These are phyloP conservation scores for Elongisporangium senticosum DNA, from an alignment of 352 stramenopile genomes.

Conservation along the genomic window DNA sequence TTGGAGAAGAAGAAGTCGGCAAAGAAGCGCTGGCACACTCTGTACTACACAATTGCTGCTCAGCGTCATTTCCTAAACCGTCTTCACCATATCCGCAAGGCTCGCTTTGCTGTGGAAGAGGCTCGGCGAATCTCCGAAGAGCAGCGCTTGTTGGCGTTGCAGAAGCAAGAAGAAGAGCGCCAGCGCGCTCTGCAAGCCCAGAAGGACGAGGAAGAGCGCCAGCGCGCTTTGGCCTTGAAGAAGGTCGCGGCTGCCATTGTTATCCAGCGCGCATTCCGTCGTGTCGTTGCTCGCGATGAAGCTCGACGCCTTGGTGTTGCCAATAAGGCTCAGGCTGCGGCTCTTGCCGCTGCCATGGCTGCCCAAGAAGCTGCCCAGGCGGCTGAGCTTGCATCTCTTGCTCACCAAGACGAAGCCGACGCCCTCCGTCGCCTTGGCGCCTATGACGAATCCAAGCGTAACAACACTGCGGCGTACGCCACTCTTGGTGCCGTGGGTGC, in stretches of 20 bases:
- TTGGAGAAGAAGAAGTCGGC: slow-evolving; percentile 71
- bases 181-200: slow-evolving; percentile 48
- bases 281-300: slow-evolving; percentile 59
- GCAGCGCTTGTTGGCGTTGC: slow-evolving; percentile 50
- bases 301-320: slow-evolving; percentile 60
- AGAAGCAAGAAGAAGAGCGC: slow-evolving; percentile 69
- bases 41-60: slow-evolving; percentile 59
- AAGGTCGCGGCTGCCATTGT: slow-evolving; percentile 39
- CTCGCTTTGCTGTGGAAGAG: slow-evolving; percentile 70
- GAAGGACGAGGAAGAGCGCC: slow-evolving; percentile 58
- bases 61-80: slow-evolving; percentile 78
- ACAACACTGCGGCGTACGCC: slow-evolving; percentile 29
- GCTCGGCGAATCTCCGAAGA: slow-evolving; percentile 65
- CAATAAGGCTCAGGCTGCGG: slow-evolving; percentile 62
- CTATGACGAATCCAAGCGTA: slow-evolving; percentile 44
- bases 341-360: slow-evolving; percentile 64
- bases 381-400: slow-evolving; percentile 61
- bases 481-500: slow-evolving; percentile 43
- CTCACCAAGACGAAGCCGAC: slow-evolving; percentile 70
- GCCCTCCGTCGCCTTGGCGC: slow-evolving; percentile 65
- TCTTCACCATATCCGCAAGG: slow-evolving; percentile 79
- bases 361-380: slow-evolving; percentile 70
- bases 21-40: slow-evolving; percentile 73
- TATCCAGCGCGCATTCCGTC: slow-evolving; percentile 74
- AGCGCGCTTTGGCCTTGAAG: slow-evolving; percentile 54